Evolutionary conservation across 345 rosid genomes (phyloP).

Genomic region (Laguncularia racemosa): DNA sequence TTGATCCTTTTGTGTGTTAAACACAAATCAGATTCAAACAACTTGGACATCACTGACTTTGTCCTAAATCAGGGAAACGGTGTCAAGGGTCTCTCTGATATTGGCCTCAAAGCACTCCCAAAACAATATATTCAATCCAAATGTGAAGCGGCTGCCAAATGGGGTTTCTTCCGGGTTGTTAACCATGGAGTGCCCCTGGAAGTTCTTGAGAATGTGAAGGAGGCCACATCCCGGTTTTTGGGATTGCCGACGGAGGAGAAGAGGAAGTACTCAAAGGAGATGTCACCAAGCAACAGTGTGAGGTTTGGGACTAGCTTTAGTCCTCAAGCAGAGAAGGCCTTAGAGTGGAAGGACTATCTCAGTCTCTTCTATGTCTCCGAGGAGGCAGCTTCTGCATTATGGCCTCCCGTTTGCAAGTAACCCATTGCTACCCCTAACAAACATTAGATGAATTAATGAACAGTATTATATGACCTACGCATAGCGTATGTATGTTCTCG

Average conservation of each 20-base stretch:
- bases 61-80: constrained; percentile 14
- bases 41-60: constrained; percentile 4
- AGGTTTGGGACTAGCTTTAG: constrained; percentile 32
- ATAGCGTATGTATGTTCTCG: too few relatives aligned
- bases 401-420: constrained; percentile 43
- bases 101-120: constrained; percentile 15
- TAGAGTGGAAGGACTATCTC: constrained; percentile 39
- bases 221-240: constrained; percentile 8
- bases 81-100: constrained; percentile 15
- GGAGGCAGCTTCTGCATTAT: constrained; percentile 28
- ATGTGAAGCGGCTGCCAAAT: constrained; percentile 17
- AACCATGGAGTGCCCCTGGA: constrained; percentile 13
- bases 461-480: too few relatives aligned
- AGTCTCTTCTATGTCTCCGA: constrained; percentile 42
- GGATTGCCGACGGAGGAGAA: constrained; percentile 11
- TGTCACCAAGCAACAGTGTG: constrained; percentile 20
- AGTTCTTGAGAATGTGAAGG: constrained; percentile 7
- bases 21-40: background rate
- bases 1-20: too few relatives aligned
- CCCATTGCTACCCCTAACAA: background rate
- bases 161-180: constrained; percentile 16
- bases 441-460: too few relatives aligned
- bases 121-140: constrained; percentile 9
- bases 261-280: constrained; percentile 9
- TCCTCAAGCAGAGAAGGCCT: constrained; percentile 35